phyloP scores from a whole-genome alignment of 2,329 filamentous ascomycete species.

The Immersiporthe knoxdaviesiana region DNA sequence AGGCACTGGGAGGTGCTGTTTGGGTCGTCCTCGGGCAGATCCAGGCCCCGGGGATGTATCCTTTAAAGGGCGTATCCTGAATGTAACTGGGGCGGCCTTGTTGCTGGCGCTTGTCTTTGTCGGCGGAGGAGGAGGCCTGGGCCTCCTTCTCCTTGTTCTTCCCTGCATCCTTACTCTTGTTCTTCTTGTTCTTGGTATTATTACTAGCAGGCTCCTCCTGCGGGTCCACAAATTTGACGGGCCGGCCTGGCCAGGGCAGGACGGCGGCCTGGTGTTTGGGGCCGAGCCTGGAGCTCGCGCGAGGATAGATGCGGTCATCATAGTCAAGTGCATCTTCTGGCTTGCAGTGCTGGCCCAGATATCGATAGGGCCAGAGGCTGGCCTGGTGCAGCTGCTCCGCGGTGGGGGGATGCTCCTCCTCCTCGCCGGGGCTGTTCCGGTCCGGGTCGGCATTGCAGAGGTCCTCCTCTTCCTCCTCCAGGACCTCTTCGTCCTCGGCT shows the following conservation, averaged over 20 bases:
- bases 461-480: slow-evolving; percentile 75
- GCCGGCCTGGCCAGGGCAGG: slow-evolving; percentile 79
- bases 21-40: slow-evolving; percentile 70
- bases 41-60: slow-evolving; percentile 85
- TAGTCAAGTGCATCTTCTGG: slow-evolving; percentile 95
- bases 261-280: slow-evolving; percentile 90
- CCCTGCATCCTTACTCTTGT: slow-evolving; percentile 77
- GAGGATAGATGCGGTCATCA: slow-evolving; percentile 95
- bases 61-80: slow-evolving; percentile 78
- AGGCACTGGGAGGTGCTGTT: slow-evolving; percentile 74
- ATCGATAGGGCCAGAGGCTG: slow-evolving; percentile 94
- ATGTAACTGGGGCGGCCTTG: slow-evolving; percentile 91
- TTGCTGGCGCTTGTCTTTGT: slow-evolving; percentile 78
- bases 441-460: slow-evolving; percentile 59
- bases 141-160: slow-evolving; percentile 83
- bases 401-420: slow-evolving; percentile 65
- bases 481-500: slow-evolving; percentile 63
- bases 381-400: slow-evolving; percentile 90
- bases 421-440: slow-evolving; percentile 66
- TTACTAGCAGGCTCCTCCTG: slow-evolving; percentile 55
- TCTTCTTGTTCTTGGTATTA: slow-evolving; percentile 82
- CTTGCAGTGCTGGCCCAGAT: slow-evolving; percentile 92
- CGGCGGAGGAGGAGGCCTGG: slow-evolving; percentile 65
- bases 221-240: slow-evolving; percentile 89
- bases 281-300: slow-evolving; percentile 89